Base-by-base conservation (phyloP, 768 basidiomycete species). In the Gloeophyllum trabeum region DNA sequence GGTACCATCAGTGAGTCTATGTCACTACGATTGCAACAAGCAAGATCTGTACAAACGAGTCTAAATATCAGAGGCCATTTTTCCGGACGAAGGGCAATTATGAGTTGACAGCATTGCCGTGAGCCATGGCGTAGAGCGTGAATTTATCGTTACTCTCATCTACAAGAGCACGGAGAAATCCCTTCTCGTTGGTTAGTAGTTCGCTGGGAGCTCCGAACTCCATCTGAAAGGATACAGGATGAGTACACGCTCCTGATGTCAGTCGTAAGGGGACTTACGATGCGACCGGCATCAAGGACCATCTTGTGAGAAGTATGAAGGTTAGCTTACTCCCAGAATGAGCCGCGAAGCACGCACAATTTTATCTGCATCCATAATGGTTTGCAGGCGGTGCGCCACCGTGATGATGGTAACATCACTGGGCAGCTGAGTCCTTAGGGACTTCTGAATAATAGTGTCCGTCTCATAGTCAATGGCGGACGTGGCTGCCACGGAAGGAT, bases 91-190 rank as follows among this genome's bases (percentile, higher is more conserved):
- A n/a, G n/a, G n/a, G n/a, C n/a, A n/a, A n/a, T n/a, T n/a, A n/a
- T n/a, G n/a, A n/a, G n/a, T n/a, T n/a, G n/a, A n/a, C n/a, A n/a
- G n/a, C n/a, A n/a, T n/a, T n/a, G n/a, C n/a, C n/a, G n/a, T n/a
- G n/a, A 32, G 57, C 63, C 64, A 71, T 71, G 2, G 57, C 65
- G 45, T 71, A 67, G 23, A 81, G 49, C 6, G 49, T 53, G 6
- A 69, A 66, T 21, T 37, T 37, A 47, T 80, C 77, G 3, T 63
- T 68, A 42, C 73, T 77, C 46, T 71, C 70, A 34, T 80, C 71
- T 0, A 81, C 76, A 34, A 81, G 55, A 4, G 72, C 55, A 39
- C 71, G 66, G 36, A 80, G 60, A 43, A 61, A 56, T 4, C 78
- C 72, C n/a, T 60, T 60, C 41, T 74, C 59, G 36, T 74, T 74